Base-by-base conservation (phyloP, 2,329 filamentous ascomycete genomes). In the Furcasterigmium furcatum region DNA sequence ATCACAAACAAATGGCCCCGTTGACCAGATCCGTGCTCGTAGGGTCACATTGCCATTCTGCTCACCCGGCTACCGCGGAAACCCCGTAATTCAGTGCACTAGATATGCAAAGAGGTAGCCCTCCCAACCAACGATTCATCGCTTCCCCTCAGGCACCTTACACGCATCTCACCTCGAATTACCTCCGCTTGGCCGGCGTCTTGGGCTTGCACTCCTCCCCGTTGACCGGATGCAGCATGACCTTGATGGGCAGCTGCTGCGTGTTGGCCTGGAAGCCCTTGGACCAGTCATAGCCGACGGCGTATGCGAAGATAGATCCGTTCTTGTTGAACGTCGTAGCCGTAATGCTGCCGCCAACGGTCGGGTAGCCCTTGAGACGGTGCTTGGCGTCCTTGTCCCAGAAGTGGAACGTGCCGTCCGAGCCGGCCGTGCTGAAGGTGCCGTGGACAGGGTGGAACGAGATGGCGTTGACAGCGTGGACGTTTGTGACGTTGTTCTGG, bases 401-500 rank as follows among this genome's bases (percentile, higher is more conserved):
- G 77, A 92, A 94, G 72, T 94, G 88, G 76, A 97, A 99, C 1
- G 94, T 96, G 45, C 94, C 94, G 67, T 99, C 94, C 27, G 85
- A 88, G 45, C 94, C 94, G 40, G 94, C 91, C 3, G 94, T 99
- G 70, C 88, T 95, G 73, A 99, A 99, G n/a, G 94, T 99, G 60
- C 94, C 94, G 67, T 96, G 91, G 12, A 88, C 78, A 2, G 94
- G 94, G 71, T 99, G 94, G 82, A 97, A 97, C 20, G 89, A 95
- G 66, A 99, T 99, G 56, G 91, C 87, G 71, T 99, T 99, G 62
- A 99, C 91, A 2, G 91, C 85, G 74, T 91, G 94, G 57, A 97
- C 94, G 61, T 92, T 94, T 57, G 88, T 89, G 53, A 86, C 73
- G 67, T 90, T 91, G 59, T 80, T 81, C 46, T 82, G 71, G 2